phyloP scores from a whole-genome alignment of 1,284 basidiomycete genomes.

The Heterobasidion parviporum region DNA sequence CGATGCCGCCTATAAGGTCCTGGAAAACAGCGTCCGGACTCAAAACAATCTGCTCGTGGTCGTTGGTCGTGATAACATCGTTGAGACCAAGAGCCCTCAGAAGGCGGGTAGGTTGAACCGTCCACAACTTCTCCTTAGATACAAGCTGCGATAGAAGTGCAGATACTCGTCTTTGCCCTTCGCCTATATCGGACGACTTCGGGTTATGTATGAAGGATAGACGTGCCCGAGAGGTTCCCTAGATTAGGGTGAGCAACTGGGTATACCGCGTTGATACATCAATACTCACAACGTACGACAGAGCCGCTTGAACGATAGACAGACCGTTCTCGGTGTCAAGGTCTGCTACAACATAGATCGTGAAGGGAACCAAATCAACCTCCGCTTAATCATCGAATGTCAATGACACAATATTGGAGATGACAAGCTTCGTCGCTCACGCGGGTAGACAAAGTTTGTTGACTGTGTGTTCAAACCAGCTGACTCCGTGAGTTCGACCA shows the following conservation, averaged over 20 bases:
- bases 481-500: slow-evolving; percentile 39
- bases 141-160: slow-evolving; percentile 40
- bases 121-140: slow-evolving; percentile 27
- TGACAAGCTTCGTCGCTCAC: slow-evolving; percentile 24
- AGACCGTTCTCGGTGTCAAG: slow-evolving; percentile 60
- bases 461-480: slow-evolving; percentile 28
- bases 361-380: slow-evolving; percentile 31
- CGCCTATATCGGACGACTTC: slow-evolving; percentile 9
- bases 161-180: slow-evolving; percentile 20
- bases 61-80: slow-evolving; percentile 11
- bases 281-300: slow-evolving; percentile 54
- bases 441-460: slow-evolving; percentile 55
- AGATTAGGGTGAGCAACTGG: slow-evolving; percentile 1
- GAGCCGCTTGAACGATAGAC: slow-evolving; percentile 48
- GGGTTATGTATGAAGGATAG: slow-evolving; percentile 65
- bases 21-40: slow-evolving; percentile 25
- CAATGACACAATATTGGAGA: neutral
- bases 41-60: slow-evolving; percentile 27
- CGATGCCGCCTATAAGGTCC: slow-evolving; percentile 25
- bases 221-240: neutral
- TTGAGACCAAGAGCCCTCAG: slow-evolving; percentile 29
- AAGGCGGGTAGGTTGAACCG: slow-evolving; percentile 28
- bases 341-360: slow-evolving; percentile 73
- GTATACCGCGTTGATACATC: neutral
- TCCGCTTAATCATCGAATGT: slow-evolving; percentile 19